These are phyloP conservation scores for Tylopilus intermedius DNA, from an alignment of 768 basidiomycete species.

Conservation along the genomic window DNA sequence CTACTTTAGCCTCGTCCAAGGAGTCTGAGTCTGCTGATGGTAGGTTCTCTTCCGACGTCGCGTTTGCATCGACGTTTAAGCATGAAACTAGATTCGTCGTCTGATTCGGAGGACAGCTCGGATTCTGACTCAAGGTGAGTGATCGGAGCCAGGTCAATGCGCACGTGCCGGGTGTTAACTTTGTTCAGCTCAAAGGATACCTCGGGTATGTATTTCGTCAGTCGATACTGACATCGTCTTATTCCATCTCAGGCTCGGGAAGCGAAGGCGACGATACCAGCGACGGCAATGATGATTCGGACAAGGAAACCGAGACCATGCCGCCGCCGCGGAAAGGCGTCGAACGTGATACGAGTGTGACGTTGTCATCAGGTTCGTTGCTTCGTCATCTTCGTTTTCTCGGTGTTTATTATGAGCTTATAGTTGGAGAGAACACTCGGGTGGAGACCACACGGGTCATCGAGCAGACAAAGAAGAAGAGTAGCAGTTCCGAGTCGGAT, in stretches of 20 bases:
- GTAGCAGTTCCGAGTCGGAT: slow-evolving; percentile 6
- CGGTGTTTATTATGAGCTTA: slow-evolving; percentile 1
- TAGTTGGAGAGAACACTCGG: slow-evolving; percentile 12
- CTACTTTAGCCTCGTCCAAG: slow-evolving; percentile 19
- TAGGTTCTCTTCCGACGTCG: slow-evolving; percentile 3
- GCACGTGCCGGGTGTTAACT: slow-evolving; percentile 6
- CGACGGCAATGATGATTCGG: slow-evolving; percentile 5
- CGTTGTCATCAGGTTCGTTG: slow-evolving; percentile 34
- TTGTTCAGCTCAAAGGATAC: slow-evolving; percentile 16
- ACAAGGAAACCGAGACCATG: neutral
- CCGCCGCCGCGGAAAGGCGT: slow-evolving; percentile 3
- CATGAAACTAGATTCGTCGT: slow-evolving; percentile 13
- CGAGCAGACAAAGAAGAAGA: slow-evolving; percentile 2
- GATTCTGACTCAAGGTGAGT: slow-evolving; percentile 27
- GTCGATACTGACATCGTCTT: neutral
- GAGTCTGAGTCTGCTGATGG: slow-evolving; percentile 25
- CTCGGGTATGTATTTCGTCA: slow-evolving; percentile 17
- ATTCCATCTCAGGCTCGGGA: slow-evolving; percentile 14
- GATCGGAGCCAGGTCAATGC: neutral
- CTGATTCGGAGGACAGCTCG: slow-evolving; percentile 21
- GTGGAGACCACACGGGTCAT: neutral
- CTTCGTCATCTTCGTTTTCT: neutral
- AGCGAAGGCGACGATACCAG: slow-evolving; percentile 8
- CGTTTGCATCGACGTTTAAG: neutral
- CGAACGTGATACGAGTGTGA: slow-evolving; percentile 37